phyloP scores from a whole-genome alignment of 139 green algal genomes.

The Desmodesmus armatus region DNA sequence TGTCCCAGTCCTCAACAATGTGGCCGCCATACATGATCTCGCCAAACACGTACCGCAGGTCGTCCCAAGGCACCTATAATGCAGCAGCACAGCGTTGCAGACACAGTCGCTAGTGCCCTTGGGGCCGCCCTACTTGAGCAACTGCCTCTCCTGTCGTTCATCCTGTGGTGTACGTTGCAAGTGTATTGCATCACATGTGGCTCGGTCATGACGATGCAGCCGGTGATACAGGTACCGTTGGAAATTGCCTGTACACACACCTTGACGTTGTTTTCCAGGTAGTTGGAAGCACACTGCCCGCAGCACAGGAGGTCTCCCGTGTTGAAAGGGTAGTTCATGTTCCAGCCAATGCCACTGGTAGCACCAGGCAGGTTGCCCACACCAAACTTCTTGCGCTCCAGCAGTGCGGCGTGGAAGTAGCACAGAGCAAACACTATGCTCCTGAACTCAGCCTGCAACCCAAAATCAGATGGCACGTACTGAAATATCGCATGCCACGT shows the following conservation, averaged over 20 bases:
- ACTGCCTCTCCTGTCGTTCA: too few relatives aligned
- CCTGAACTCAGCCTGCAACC: constrained; percentile 79
- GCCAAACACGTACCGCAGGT: constrained; percentile 93
- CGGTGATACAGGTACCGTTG: background rate
- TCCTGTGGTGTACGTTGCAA: background rate
- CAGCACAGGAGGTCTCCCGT: constrained; percentile 92
- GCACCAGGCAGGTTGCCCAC: constrained; percentile 87
- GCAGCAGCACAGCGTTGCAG: background rate
- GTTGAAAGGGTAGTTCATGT: constrained; percentile 98
- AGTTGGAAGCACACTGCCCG: constrained; percentile 87
- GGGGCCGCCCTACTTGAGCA: too few relatives aligned
- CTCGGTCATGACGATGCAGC: background rate
- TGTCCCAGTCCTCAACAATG: constrained; percentile 95
- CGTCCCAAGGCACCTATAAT: constrained; percentile 83
- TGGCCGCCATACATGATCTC: constrained; percentile 98
- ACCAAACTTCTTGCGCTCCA: constrained; percentile 97
- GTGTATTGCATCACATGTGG: background rate
- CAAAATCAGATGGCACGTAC: too few relatives aligned
- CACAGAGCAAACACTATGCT: constrained; percentile 91
- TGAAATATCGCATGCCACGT: too few relatives aligned
- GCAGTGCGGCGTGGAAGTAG: constrained; percentile 92
- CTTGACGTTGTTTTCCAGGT: constrained; percentile 91
- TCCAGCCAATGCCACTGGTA: constrained; percentile 90
- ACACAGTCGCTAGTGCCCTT: background rate
- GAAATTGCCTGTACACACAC: constrained; percentile 42